phyloP scores from a whole-genome alignment of 2,329 filamentous ascomycete genomes.

The Ceratocystis cacaofunesta region DNA sequence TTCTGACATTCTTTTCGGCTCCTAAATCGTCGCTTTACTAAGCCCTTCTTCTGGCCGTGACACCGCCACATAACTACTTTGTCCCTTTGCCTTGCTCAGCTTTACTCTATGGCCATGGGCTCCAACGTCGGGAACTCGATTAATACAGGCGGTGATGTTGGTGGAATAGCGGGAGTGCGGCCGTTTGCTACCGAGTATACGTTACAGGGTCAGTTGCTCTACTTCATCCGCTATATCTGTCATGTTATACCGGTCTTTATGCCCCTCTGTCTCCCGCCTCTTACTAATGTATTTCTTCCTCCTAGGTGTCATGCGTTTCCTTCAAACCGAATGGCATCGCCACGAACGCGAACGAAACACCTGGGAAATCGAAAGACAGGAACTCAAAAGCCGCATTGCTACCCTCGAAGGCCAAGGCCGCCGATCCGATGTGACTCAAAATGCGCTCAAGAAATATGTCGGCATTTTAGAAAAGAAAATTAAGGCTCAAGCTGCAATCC shows the following conservation, averaged over 20 bases:
- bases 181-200: conserved; percentile 48
- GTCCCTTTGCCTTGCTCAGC: not conserved
- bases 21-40: not conserved
- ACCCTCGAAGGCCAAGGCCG: conserved; percentile 80
- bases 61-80: not conserved
- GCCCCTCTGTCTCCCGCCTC: not conserved
- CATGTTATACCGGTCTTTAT: not conserved
- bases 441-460: conserved; percentile 80
- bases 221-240: not conserved
- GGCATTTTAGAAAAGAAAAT: conserved; percentile 77
- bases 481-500: conserved; percentile 54
- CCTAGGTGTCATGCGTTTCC: conserved; percentile 91
- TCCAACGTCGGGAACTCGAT: conserved; percentile 30
- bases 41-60: not conserved
- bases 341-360: conserved; percentile 95
- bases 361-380: conserved; percentile 97
- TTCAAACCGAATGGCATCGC: conserved; percentile 97
- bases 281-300: conserved; percentile 3
- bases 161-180: conserved; percentile 26
- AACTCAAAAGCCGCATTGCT: conserved; percentile 97
- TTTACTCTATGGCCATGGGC: conserved; percentile 9
- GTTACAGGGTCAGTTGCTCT: conserved; percentile 32
- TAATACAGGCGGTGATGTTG: conserved; percentile 31
- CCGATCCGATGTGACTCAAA: conserved; percentile 75
- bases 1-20: not conserved